These are phyloP conservation scores for Pichia kluyveri DNA, from an alignment of 805 yeast genomes.

Conservation along the genomic window DNA sequence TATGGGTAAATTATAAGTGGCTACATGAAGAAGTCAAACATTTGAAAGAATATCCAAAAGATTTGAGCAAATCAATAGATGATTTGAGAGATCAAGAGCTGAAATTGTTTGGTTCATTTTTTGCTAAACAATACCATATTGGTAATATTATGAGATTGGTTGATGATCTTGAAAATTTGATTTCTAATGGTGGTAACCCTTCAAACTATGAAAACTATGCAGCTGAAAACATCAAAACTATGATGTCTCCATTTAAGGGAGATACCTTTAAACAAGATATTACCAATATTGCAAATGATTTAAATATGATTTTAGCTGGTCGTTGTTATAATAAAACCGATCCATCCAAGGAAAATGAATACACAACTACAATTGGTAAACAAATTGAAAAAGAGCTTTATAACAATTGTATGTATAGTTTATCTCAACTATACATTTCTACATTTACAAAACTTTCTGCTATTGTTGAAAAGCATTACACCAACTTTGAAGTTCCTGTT, in stretches of 20 bases:
- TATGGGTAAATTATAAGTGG: slow-evolving; percentile 48
- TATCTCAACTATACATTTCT: slow-evolving; percentile 52
- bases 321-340: slow-evolving; percentile 13
- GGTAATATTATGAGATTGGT: slow-evolving; percentile 65
- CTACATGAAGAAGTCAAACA: slow-evolving; percentile 33
- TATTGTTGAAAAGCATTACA: slow-evolving; percentile 48
- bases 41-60: slow-evolving; percentile 13
- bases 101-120: slow-evolving; percentile 34
- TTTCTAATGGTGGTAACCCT: slow-evolving; percentile 36
- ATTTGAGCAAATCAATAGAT: slow-evolving; percentile 22
- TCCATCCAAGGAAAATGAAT: slow-evolving; percentile 19
- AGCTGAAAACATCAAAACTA: slow-evolving; percentile 45
- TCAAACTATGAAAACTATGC: slow-evolving; percentile 58
- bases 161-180: slow-evolving; percentile 47
- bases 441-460: slow-evolving; percentile 45
- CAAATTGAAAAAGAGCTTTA: slow-evolving; percentile 46
- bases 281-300: slow-evolving; percentile 43
- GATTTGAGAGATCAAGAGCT: slow-evolving; percentile 26
- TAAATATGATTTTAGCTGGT: slow-evolving; percentile 41
- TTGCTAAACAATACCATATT: slow-evolving; percentile 41
- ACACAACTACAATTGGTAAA: slow-evolving; percentile 19
- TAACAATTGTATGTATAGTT: slow-evolving; percentile 59
- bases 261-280: slow-evolving; percentile 50
- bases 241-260: slow-evolving; percentile 48
- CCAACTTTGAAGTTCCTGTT: slow-evolving; percentile 21